Conservation (phyloP, 768 basidiomycete genomes). For the Macrolepiota albuminosa region DNA sequence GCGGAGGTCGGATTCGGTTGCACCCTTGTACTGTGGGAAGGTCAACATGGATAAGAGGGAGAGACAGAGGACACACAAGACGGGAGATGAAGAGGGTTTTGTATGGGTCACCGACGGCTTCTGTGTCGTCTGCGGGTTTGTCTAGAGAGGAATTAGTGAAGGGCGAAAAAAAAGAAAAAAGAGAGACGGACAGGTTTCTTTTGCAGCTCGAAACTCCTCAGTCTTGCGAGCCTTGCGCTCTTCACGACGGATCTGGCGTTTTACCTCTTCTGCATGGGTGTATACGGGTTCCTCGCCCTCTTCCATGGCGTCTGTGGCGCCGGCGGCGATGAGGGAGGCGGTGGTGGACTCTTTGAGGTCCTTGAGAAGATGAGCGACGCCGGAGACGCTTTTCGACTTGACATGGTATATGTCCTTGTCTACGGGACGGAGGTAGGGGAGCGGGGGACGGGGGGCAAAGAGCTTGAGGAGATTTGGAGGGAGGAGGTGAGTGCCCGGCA, state of each 20-base stretch:
- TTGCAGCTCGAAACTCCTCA: constrained; percentile 74
- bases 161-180: not conserved
- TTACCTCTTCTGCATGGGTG: constrained; percentile 80
- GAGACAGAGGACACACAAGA: constrained; percentile 45
- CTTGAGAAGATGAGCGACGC: constrained; percentile 72
- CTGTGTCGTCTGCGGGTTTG: constrained; percentile 86
- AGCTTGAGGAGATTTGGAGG: constrained; percentile 96
- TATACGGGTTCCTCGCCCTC: constrained; percentile 80
- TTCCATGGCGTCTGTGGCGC: constrained; percentile 65
- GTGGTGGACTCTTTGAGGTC: constrained; percentile 77
- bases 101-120: constrained; percentile 95
- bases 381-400: constrained; percentile 60
- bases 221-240: constrained; percentile 71
- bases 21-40: constrained; percentile 72
- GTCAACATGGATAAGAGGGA: not conserved
- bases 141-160: constrained; percentile 42
- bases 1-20: constrained; percentile 87
- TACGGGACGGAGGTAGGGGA: constrained; percentile 82
- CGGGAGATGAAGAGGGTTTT: constrained; percentile 97
- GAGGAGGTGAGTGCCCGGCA: constrained; percentile 81
- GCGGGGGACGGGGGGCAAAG: constrained; percentile 88
- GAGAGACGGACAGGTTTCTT: constrained; percentile 71
- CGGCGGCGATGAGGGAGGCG: constrained; percentile 54
- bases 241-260: constrained; percentile 72
- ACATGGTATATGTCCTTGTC: constrained; percentile 80